Conservation (phyloP, 306 rosid species). For the Vigna mungo region DNA sequence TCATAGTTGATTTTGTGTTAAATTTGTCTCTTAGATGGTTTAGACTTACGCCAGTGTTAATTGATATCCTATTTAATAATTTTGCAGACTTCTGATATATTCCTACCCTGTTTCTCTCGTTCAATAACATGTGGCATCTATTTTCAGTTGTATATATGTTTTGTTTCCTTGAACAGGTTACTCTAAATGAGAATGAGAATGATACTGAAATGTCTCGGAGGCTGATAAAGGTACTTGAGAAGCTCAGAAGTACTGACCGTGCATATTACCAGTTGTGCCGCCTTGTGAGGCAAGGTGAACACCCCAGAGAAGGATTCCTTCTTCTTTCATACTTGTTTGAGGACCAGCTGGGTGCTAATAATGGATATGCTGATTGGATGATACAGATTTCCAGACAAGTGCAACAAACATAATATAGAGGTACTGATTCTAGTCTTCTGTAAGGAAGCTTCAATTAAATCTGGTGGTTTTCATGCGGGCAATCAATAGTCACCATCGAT, state of each 20-base stretch:
- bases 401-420: conserved; percentile 73
- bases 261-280: conserved; percentile 72
- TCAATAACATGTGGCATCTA: background rate
- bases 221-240: conserved; percentile 67
- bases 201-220: conserved; percentile 88
- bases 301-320: conserved; percentile 92
- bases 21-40: too few species aligned
- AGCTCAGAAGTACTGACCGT: conserved; percentile 68
- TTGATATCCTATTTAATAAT: background rate
- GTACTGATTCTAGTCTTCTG: conserved; percentile 44
- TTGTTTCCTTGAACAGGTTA: conserved; percentile 59
- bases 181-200: conserved; percentile 61
- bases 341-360: conserved; percentile 84
- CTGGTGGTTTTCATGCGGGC: background rate
- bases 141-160: conserved; percentile 29
- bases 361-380: conserved; percentile 90
- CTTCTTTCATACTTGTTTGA: conserved; percentile 85
- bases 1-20: background rate
- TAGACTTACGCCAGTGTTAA: background rate
- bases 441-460: background rate
- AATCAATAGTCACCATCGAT: background rate
- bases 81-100: too few species aligned
- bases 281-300: conserved; percentile 99
- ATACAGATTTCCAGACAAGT: conserved; percentile 89
- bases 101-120: too few species aligned